Percentiles rank a stretch among this genome's conserved stretches.
These are phyloP conservation scores for Dipodascopsis tothii DNA, from an alignment of 805 yeast species.

Conservation along the genomic window DNA sequence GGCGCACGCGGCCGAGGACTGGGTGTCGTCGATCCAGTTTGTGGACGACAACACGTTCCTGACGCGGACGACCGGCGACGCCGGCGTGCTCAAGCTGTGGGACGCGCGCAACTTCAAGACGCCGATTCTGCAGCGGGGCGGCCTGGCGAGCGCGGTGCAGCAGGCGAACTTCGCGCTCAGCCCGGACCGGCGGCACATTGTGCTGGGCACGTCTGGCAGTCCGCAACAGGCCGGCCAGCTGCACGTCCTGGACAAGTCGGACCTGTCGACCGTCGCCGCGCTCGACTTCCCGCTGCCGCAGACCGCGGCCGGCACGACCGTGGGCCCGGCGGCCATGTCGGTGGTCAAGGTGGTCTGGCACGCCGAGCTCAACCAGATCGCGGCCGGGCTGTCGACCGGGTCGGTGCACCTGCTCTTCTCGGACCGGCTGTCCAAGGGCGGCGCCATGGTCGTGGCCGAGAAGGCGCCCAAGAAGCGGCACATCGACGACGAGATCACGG, in stretches of 20 bases:
- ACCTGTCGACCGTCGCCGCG: conserved; percentile 24
- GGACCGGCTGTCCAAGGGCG: conserved; percentile 26
- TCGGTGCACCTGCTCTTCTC: conserved; percentile 27
- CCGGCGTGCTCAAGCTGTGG: conserved; percentile 29
- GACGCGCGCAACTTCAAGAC: conserved; percentile 26
- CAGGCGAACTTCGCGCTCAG: conserved; percentile 23
- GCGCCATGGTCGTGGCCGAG: conserved; percentile 27
- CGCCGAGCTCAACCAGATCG: conserved; percentile 28
- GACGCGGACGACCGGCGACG: conserved; percentile 23
- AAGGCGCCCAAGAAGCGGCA: conserved; percentile 28
- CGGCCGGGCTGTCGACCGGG: conserved; percentile 29
- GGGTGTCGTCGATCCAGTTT: conserved; percentile 18
- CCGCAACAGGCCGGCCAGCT: conserved; percentile 13
- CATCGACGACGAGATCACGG: conserved; percentile 30
- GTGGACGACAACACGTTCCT: conserved; percentile 19
- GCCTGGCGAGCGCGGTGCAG: conserved; percentile 16
- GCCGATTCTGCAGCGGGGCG: conserved; percentile 22
- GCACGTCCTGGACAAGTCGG: conserved; percentile 28
- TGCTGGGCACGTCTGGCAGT: conserved; percentile 24
- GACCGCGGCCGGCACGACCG: conserved; percentile 2
- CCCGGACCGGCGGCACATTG: conserved; percentile 27
- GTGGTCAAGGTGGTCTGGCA: conserved; percentile 27
- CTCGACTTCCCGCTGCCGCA: conserved; percentile 14
- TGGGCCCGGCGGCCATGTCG: conserved; percentile 6
- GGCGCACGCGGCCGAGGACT: conserved; percentile 24